A percentile compares a stretch with the other conserved stretches of the same genome.
Conservation (phyloP, 2,329 filamentous ascomycete species). For the Diaporthe sp. region DNA sequence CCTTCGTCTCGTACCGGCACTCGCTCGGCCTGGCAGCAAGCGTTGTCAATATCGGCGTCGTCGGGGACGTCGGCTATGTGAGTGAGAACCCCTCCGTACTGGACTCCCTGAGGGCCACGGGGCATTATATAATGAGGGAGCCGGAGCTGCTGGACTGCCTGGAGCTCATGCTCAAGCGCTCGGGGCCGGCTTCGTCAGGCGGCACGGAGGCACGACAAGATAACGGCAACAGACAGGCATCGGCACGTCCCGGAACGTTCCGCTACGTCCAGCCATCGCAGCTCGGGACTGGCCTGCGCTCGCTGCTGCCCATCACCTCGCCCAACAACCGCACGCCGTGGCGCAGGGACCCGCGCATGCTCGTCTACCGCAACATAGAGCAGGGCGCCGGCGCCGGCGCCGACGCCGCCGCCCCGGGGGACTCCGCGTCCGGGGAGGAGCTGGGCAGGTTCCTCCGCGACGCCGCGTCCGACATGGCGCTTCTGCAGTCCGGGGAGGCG, state of each 20-base stretch:
- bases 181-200: not conserved
- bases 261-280: not conserved
- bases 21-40: constrained; percentile 51
- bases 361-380: constrained; percentile 37
- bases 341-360: constrained; percentile 37
- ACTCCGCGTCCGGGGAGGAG: constrained; percentile 2
- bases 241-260: not conserved
- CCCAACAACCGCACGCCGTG: constrained; percentile 34
- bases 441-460: constrained; percentile 25
- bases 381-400: not conserved
- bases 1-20: constrained; percentile 52
- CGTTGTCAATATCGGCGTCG: constrained; percentile 53
- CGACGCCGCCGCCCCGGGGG: not conserved
- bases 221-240: not conserved
- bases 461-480: constrained; percentile 6
- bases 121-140: constrained; percentile 45
- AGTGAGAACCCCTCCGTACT: constrained; percentile 44
- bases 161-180: constrained; percentile 40
- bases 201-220: not conserved
- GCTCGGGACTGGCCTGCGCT: constrained; percentile 27
- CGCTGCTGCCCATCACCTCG: constrained; percentile 12
- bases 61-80: constrained; percentile 49
- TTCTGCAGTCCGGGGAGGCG: constrained; percentile 28
- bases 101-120: constrained; percentile 45
- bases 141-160: constrained; percentile 47